phyloP scores from a whole-genome alignment of 208 protist genomes.

The Trypanosoma cruzi region DNA sequence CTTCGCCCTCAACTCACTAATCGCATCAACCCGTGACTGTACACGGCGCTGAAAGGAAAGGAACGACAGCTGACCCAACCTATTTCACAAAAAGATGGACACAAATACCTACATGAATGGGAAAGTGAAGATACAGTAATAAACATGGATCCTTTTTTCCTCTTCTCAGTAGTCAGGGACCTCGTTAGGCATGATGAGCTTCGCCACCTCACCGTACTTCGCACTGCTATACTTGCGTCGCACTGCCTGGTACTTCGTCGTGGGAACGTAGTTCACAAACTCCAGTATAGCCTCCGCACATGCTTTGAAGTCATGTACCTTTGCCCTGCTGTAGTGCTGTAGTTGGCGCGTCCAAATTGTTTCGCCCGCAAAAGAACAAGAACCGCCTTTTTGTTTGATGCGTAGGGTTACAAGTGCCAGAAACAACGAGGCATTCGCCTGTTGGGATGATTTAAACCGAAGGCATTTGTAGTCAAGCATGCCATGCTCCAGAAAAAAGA shows the following conservation, averaged over 20 bases:
- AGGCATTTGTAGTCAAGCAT: conserved; percentile 91
- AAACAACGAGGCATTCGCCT: conserved; percentile 92
- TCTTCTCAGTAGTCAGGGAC: conserved; percentile 38
- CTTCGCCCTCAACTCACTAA: not conserved
- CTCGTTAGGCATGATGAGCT: conserved; percentile 65
- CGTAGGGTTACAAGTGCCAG: conserved; percentile 78
- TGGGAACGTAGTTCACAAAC: conserved; percentile 76
- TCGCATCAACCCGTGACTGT: too few species aligned
- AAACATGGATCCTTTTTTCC: conserved; percentile 1
- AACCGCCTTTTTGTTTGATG: conserved; percentile 35
- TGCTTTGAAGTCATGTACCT: conserved; percentile 62
- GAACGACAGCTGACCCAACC: not conserved
- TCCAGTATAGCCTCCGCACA: conserved; percentile 85
- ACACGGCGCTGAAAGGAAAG: not conserved
- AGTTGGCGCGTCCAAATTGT: conserved; percentile 66
- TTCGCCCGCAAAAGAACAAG: conserved; percentile 16
- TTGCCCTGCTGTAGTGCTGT: conserved; percentile 66
- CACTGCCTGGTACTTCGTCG: conserved; percentile 87
- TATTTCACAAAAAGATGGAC: not conserved
- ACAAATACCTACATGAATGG: not conserved
- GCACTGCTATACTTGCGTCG: conserved; percentile 86
- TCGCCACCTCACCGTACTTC: conserved; percentile 78
- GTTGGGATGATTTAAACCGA: conserved; percentile 93
- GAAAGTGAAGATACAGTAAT: not conserved
- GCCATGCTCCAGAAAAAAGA: conserved; percentile 88